These are phyloP conservation scores for Ceratocystis eucalypticola DNA, from an alignment of 2,329 filamentous ascomycete genomes.

Conservation along the genomic window DNA sequence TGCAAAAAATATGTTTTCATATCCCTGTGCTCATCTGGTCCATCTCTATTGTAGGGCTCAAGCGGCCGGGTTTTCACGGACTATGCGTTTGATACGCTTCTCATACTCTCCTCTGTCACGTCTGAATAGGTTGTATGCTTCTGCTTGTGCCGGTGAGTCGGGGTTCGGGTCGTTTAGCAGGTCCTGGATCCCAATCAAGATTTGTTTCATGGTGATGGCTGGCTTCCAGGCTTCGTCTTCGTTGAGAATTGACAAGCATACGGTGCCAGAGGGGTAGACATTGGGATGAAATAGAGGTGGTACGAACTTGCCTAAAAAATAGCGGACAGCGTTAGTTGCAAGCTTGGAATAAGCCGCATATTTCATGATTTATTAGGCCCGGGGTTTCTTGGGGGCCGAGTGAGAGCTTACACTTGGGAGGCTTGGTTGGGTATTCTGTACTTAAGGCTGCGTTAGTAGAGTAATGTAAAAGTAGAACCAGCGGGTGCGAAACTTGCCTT, in stretches of 20 bases:
- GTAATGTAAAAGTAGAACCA: background rate
- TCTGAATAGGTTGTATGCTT: constrained; percentile 95
- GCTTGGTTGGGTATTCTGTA: constrained; percentile 93
- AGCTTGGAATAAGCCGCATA: background rate
- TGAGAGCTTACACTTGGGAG: constrained; percentile 76
- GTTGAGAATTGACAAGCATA: constrained; percentile 92
- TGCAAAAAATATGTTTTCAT: too few species aligned
- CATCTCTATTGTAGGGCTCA: constrained; percentile 26
- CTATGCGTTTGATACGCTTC: constrained; percentile 70
- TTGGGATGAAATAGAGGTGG: constrained; percentile 97
- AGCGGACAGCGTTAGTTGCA: constrained; percentile 8
- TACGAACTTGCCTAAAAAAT: constrained; percentile 69
- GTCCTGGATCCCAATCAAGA: constrained; percentile 88
- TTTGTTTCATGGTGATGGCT: constrained; percentile 96
- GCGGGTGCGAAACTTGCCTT: constrained; percentile 47
- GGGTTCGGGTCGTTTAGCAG: constrained; percentile 93
- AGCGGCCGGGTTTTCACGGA: constrained; percentile 75
- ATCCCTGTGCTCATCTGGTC: background rate
- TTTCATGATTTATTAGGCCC: background rate
- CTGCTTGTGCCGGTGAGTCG: constrained; percentile 89
- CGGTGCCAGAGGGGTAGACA: constrained; percentile 94
- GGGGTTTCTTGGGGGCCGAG: background rate
- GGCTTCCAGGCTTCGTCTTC: constrained; percentile 99
- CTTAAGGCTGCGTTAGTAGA: constrained; percentile 12
- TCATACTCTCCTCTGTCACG: constrained; percentile 80